A percentile compares a stretch with the other conserved stretches of the same genome.
These are phyloP conservation scores for Sarcodon sp. DNA, from an alignment of 768 basidiomycete genomes.

Conservation along the genomic window DNA sequence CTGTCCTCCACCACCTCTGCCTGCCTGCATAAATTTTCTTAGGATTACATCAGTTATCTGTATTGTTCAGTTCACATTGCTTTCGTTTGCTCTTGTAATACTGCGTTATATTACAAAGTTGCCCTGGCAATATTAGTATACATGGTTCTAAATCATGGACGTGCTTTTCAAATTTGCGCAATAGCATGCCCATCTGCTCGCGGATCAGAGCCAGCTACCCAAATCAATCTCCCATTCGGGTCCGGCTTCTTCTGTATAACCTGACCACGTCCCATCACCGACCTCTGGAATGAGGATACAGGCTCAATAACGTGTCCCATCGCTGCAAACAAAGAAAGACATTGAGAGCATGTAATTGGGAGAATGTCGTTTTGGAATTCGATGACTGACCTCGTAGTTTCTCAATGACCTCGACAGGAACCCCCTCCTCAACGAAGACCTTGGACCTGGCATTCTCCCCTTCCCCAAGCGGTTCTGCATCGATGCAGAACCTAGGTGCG, in stretches of 20 bases:
- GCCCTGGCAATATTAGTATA: conserved; percentile 15
- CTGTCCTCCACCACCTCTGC: too few species aligned
- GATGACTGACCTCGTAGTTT: conserved; percentile 47
- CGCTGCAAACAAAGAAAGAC: conserved; percentile 23
- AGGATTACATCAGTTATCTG: background rate
- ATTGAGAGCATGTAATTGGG: background rate
- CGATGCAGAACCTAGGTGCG: conserved; percentile 94
- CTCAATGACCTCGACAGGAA: conserved; percentile 45
- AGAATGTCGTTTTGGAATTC: background rate
- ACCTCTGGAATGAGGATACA: conserved; percentile 46
- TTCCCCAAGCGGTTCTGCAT: conserved; percentile 36
- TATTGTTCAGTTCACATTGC: background rate
- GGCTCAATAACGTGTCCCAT: conserved; percentile 83
- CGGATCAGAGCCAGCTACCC: conserved; percentile 91
- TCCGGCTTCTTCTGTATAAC: conserved; percentile 74
- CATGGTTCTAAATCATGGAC: background rate
- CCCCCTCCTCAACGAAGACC: conserved; percentile 83
- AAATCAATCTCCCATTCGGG: conserved; percentile 59
- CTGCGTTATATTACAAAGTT: conserved; percentile 34
- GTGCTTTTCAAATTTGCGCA: conserved; percentile 52
- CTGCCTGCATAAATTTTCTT: background rate
- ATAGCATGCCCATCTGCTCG: conserved; percentile 83
- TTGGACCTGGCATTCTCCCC: conserved; percentile 68
- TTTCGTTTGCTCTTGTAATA: background rate
- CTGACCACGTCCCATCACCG: conserved; percentile 75